Evolutionary conservation across 768 basidiomycete genomes (phyloP), one percentile per base, ranked within the genome.

Genomic region (Termitomyces sp.): DNA sequence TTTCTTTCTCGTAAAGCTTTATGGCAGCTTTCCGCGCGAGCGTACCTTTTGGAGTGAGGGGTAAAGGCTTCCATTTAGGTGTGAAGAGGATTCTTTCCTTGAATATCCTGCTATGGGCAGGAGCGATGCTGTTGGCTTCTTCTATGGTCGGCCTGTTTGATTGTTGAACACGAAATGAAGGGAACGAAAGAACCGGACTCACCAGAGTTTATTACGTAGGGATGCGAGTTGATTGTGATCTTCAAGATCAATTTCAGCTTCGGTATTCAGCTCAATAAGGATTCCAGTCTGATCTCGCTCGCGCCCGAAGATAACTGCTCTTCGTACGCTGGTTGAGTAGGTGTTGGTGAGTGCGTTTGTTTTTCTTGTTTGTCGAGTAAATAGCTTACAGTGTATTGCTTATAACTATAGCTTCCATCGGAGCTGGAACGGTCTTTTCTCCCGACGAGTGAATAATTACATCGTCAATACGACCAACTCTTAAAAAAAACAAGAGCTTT

Each of bases 21-120:
- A 79, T 41, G 0, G 75, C 70, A 3, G 68, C 73, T 55, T 75
- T 76, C 47, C 74, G 73, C 35, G 67, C 64, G 5, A 79, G 69
- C 0, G 80, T 77, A 3, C 76, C 76, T 61, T 82, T 83, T 0
- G 67, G 73, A 0, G 78, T 67, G 14, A 73, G 71, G 3, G 72
- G 66, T 49, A 82, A 66, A 0, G 76, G 78, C 52, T 78, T 78
- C 0, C 66, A 67, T 4, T 63, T 60, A 7, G 68, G 64, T 0
- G 79, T 69, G 14, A 81, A 67, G 31, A 81, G 40, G 38, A 83
- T 77, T 77, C 82, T 78, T 59, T 83, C 77, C 55, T 77, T 78
- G 64, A 77, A 78, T 5, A 79, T 71, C 14, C 73, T 68, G 54
- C 75, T 76, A 46, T 72, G 77, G 0, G 68, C 54, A 0, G 78